Evolutionary conservation across 768 basidiomycete species (phyloP).

Genomic region (Mrakia hoshinonis): DNA sequence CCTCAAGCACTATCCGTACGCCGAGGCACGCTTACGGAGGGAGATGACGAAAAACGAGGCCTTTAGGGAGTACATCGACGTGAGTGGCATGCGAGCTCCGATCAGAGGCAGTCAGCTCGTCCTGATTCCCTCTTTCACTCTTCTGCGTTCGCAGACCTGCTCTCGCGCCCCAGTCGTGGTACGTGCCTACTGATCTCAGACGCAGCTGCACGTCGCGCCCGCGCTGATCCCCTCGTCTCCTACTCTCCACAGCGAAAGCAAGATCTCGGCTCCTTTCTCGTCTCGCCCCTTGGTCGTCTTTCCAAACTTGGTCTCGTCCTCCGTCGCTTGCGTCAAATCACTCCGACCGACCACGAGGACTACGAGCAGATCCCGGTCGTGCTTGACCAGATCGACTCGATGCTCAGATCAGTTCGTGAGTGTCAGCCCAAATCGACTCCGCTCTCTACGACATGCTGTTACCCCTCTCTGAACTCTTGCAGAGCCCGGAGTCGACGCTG

Average conservation of each 20-base stretch:
- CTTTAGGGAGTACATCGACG: constrained; percentile 9
- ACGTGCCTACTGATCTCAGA: no score
- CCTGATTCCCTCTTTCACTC: background rate
- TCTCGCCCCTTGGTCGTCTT: constrained; percentile 25
- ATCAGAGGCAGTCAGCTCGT: background rate
- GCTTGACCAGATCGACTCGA: constrained; percentile 26
- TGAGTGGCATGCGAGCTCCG: background rate
- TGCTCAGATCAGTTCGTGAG: constrained; percentile 23
- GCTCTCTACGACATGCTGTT: background rate
- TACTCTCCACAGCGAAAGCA: constrained; percentile 16
- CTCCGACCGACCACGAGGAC: constrained; percentile 24
- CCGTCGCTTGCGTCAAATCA: constrained; percentile 13
- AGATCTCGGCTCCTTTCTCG: constrained; percentile 25
- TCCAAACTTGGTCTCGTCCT: constrained; percentile 25
- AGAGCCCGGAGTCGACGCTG: constrained; percentile 27
- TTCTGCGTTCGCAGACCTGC: background rate
- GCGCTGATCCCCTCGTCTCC: background rate
- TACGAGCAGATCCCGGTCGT: constrained; percentile 19
- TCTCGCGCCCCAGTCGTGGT: constrained; percentile 6
- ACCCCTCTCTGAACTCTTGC: background rate
- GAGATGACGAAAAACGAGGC: constrained; percentile 11
- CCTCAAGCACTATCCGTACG: constrained; percentile 30
- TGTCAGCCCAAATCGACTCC: background rate
- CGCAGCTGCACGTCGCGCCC: background rate
- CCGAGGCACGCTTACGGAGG: constrained; percentile 23